Evolutionary conservation across 176 grass and related monocot genomes (phyloP).

Genomic region (barley (Hordeum vulgare)): DNA sequence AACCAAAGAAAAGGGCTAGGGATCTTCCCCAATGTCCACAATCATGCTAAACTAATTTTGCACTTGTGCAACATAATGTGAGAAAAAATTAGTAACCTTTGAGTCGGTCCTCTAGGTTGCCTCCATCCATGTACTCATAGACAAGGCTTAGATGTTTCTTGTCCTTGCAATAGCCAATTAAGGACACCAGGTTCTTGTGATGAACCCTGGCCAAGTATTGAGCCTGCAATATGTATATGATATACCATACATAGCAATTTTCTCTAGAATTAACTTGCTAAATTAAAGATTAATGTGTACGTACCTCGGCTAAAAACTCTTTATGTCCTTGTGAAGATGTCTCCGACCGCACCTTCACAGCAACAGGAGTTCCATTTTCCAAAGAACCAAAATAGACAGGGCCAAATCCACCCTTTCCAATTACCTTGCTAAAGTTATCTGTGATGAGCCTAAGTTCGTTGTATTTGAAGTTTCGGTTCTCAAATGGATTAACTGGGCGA

Average conservation of each 20-base stretch:
- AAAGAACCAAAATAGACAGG: slow-evolving; percentile 20
- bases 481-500: background rate
- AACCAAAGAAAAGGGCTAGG: too few relatives aligned
- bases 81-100: background rate
- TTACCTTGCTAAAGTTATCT: slow-evolving; percentile 8
- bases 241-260: background rate
- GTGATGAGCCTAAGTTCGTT: slow-evolving; percentile 36
- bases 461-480: slow-evolving; percentile 12
- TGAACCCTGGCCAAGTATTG: background rate
- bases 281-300: background rate
- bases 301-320: slow-evolving; percentile 37
- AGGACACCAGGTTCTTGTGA: background rate
- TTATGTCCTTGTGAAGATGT: background rate
- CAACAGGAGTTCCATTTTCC: slow-evolving; percentile 18
- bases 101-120: background rate
- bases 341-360: slow-evolving; percentile 16
- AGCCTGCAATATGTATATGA: background rate
- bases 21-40: background rate
- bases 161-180: background rate
- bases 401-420: slow-evolving; percentile 31
- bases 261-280: background rate
- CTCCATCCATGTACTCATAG: background rate
- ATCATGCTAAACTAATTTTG: background rate
- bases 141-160: background rate
- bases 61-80: background rate